These are phyloP conservation scores for Candida anglica DNA, from an alignment of 805 yeast genomes.

Conservation along the genomic window DNA sequence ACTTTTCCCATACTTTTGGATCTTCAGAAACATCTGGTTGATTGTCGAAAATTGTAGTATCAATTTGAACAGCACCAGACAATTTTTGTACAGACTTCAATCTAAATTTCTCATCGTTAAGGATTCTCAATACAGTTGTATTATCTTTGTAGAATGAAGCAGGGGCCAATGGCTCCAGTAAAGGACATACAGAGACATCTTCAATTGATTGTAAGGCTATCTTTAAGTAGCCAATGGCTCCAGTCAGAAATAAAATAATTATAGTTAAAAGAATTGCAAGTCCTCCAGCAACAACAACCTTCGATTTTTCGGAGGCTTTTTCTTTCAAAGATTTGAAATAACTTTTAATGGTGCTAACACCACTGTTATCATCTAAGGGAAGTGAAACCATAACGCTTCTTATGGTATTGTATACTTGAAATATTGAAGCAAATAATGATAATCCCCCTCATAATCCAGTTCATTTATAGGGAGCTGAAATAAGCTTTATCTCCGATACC, in stretches of 20 bases:
- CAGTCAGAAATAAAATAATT: conserved; percentile 12
- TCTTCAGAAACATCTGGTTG: conserved; percentile 47
- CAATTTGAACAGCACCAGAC: conserved; percentile 58
- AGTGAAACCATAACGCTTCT: conserved; percentile 1
- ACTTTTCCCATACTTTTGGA: conserved; percentile 43
- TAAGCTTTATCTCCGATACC: no score
- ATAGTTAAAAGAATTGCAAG: conserved; percentile 3
- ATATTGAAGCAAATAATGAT: no score
- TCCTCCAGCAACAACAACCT: background rate
- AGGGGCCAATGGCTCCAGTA: conserved; percentile 19
- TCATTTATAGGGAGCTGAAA: no score
- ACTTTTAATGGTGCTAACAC: background rate
- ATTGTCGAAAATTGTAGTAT: conserved; percentile 60
- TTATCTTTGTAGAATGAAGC: conserved; percentile 17
- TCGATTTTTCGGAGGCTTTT: background rate
- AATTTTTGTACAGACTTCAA: conserved; percentile 39
- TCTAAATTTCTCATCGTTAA: conserved; percentile 22
- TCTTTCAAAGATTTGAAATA: background rate
- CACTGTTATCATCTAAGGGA: background rate
- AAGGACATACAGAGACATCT: conserved; percentile 18
- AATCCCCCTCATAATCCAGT: no score
- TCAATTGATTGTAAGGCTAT: conserved; percentile 12
- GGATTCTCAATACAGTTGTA: conserved; percentile 24
- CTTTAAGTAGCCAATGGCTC: conserved; percentile 11
- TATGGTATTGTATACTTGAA: no score